phyloP scores from a whole-genome alignment of 2,329 filamentous ascomycete genomes.

The Calonectria ilicicola region DNA sequence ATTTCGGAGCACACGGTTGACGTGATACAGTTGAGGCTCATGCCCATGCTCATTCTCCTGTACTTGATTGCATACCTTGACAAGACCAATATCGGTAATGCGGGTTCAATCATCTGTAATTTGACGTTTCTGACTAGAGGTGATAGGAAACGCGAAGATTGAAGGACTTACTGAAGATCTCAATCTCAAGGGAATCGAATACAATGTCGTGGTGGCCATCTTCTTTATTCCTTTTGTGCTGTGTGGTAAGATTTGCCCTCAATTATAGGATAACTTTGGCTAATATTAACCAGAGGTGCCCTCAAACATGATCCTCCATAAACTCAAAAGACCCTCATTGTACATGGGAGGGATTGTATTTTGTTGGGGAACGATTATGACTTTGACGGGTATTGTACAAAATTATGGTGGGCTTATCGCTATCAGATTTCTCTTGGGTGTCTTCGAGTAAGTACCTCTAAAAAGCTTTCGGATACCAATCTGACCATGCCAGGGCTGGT shows the following conservation, averaged over 20 bases:
- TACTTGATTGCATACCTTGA: slow-evolving; percentile 56
- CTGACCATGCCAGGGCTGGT: slow-evolving; percentile 41
- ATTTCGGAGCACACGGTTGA: not conserved
- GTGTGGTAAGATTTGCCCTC: not conserved
- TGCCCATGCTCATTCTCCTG: slow-evolving; percentile 46
- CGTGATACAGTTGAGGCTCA: slow-evolving; percentile 33
- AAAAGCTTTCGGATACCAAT: rapidly evolving
- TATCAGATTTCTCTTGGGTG: slow-evolving; percentile 53
- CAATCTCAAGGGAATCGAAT: slow-evolving; percentile 67
- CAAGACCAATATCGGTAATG: slow-evolving; percentile 39
- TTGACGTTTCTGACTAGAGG: not conserved
- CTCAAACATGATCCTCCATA: slow-evolving; percentile 51
- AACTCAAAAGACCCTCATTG: slow-evolving; percentile 52
- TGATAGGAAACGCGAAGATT: slow-evolving; percentile 62
- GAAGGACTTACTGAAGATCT: slow-evolving; percentile 48
- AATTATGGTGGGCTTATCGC: slow-evolving; percentile 55
- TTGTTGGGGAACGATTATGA: slow-evolving; percentile 53
- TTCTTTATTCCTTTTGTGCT: slow-evolving; percentile 64
- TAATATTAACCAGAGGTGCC: slow-evolving; percentile 41
- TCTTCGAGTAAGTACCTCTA: slow-evolving; percentile 48
- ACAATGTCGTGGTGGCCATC: slow-evolving; percentile 44
- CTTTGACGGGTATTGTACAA: slow-evolving; percentile 50
- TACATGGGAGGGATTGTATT: slow-evolving; percentile 53
- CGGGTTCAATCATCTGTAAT: too few relatives aligned
- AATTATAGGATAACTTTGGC: not conserved